Percentiles rank a stretch among this genome's conserved stretches.
phyloP scores from a whole-genome alignment of 805 yeast species.

The Hanseniaspora meyeri region DNA sequence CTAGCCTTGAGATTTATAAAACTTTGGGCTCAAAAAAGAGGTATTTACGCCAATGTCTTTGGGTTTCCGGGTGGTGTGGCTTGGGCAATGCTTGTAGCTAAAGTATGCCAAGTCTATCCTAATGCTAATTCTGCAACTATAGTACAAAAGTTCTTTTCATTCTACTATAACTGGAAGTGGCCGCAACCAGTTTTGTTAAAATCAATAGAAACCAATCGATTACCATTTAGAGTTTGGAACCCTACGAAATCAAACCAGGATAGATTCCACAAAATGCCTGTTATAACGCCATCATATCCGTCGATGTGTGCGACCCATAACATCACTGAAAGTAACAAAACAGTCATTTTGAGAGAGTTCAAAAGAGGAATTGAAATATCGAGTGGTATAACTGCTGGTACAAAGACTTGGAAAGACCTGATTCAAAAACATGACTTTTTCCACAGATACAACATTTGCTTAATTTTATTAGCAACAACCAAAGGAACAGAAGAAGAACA shows the following conservation, averaged over 20 bases:
- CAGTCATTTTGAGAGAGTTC: constrained; percentile 67
- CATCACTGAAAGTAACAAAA: constrained; percentile 77
- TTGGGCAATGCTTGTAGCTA: constrained; percentile 98
- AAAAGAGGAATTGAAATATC: constrained; percentile 61
- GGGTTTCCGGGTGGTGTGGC: constrained; percentile 99
- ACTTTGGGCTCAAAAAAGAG: constrained; percentile 93
- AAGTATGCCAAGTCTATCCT: constrained; percentile 92
- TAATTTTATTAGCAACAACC: constrained; percentile 71
- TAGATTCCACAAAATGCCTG: constrained; percentile 88
- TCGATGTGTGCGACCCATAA: constrained; percentile 96
- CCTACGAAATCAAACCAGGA: constrained; percentile 84
- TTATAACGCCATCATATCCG: constrained; percentile 94
- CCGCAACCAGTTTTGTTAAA: constrained; percentile 93
- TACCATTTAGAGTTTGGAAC: constrained; percentile 94
- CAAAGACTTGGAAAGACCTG: constrained; percentile 59
- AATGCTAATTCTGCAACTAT: constrained; percentile 89
- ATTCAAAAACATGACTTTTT: constrained; percentile 75
- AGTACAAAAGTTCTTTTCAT: constrained; percentile 77
- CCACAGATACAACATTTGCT: constrained; percentile 69
- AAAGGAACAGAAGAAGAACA: constrained; percentile 68
- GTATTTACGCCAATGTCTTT: constrained; percentile 84
- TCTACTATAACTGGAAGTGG: constrained; percentile 88
- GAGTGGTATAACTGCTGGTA: constrained; percentile 52
- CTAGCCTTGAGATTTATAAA: constrained; percentile 87
- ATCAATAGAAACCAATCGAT: constrained; percentile 92